A percentile compares a stretch with the other conserved stretches of the same genome.
These are phyloP conservation scores for Cutaneotrichosporon cyanovorans DNA, from an alignment of 1,284 basidiomycete species.

Conservation along the genomic window DNA sequence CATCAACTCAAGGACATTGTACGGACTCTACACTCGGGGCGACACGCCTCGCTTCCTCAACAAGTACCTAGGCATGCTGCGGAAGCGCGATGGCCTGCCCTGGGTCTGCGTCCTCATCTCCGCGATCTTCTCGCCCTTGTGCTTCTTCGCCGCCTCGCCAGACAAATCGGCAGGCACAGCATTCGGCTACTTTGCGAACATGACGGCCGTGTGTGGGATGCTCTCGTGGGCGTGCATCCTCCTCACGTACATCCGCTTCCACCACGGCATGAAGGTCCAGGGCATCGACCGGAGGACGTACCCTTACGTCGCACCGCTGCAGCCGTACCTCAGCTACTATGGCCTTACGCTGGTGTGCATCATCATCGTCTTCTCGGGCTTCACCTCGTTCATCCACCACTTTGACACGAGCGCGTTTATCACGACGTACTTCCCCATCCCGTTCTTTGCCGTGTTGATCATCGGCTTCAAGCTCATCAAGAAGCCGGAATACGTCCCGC, in stretches of 20 bases:
- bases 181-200: slow-evolving; percentile 68
- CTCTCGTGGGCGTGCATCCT: slow-evolving; percentile 71
- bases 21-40: slow-evolving; percentile 52
- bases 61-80: slow-evolving; percentile 17
- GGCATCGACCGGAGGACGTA: slow-evolving; percentile 50
- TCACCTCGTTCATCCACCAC: slow-evolving; percentile 18
- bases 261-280: slow-evolving; percentile 65
- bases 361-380: slow-evolving; percentile 29
- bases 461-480: slow-evolving; percentile 14
- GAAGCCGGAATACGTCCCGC: slow-evolving; percentile 2
- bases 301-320: slow-evolving; percentile 55
- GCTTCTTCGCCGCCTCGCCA: slow-evolving; percentile 35
- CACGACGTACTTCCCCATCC: slow-evolving; percentile 25
- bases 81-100: slow-evolving; percentile 42
- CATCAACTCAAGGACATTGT: slow-evolving; percentile 52
- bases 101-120: slow-evolving; percentile 26
- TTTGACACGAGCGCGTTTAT: slow-evolving; percentile 34
- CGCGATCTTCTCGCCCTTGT: slow-evolving; percentile 23
- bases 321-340: slow-evolving; percentile 36
- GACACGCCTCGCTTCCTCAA: slow-evolving; percentile 56
- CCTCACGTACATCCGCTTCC: slow-evolving; percentile 71
- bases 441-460: slow-evolving; percentile 20
- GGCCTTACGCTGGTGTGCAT: slow-evolving; percentile 13
- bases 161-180: slow-evolving; percentile 52
- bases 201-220: slow-evolving; percentile 52